Percentiles rank a stretch among this genome's conserved stretches.
These are phyloP conservation scores for Microbotryum saponariae DNA, from an alignment of 1,284 basidiomycete genomes.

Conservation along the genomic window DNA sequence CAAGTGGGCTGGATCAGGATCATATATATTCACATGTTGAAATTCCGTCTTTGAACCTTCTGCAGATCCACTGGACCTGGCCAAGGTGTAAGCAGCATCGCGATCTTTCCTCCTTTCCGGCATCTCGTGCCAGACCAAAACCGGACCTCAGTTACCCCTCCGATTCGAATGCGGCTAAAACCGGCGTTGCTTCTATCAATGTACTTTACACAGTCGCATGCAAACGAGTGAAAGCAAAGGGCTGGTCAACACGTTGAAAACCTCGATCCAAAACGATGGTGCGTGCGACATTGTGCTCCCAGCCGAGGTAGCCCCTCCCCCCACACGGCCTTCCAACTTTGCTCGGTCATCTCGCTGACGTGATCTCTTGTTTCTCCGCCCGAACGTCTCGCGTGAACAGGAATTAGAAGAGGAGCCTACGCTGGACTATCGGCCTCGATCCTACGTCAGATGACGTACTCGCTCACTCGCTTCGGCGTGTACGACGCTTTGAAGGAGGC, in stretches of 20 bases:
- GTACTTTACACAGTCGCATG: constrained; percentile 29
- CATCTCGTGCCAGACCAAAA: no score
- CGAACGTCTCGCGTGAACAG: constrained; percentile 7
- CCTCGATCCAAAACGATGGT: constrained; percentile 31
- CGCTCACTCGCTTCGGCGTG: constrained; percentile 83
- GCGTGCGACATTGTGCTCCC: neutral
- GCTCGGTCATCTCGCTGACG: neutral
- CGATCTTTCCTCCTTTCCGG: neutral
- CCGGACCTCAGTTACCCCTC: no score
- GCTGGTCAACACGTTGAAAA: constrained; percentile 25
- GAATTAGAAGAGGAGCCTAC: constrained; percentile 34
- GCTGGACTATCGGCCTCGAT: constrained; percentile 75
- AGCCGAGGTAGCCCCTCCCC: neutral
- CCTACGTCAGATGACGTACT: constrained; percentile 88
- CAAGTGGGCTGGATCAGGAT: neutral
- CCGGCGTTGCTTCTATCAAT: neutral
- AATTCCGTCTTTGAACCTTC: neutral
- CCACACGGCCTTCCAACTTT: neutral
- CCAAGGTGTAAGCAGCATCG: constrained; percentile 30
- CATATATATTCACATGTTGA: neutral
- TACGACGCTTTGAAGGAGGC: constrained; percentile 84
- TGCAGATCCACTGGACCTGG: constrained; percentile 34
- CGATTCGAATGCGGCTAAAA: no score
- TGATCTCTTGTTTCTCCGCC: neutral
- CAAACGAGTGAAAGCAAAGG: constrained; percentile 32